Conservation (phyloP, 75 land plant species). For the Pseudotsuga menziesii region DNA sequence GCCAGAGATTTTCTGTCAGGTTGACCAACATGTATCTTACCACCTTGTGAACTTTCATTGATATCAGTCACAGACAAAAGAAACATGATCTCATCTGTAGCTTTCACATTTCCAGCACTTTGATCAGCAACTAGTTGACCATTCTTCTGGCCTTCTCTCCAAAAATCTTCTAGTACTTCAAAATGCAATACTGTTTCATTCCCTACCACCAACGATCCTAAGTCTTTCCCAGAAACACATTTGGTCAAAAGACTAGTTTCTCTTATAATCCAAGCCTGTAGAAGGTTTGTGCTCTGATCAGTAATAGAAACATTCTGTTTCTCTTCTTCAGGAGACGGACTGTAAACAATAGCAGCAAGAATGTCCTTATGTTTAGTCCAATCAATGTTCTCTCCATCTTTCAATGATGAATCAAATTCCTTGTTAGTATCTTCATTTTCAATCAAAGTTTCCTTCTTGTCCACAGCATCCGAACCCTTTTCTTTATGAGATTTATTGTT, state of each 20-base stretch:
- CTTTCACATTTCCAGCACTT: background rate
- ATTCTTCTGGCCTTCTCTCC: background rate
- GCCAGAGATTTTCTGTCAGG: conserved; percentile 12
- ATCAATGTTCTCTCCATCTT: conserved; percentile 14
- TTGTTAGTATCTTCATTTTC: conserved; percentile 2
- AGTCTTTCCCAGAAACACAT: conserved; percentile 10
- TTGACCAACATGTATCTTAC: conserved; percentile 20
- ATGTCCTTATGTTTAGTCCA: conserved; percentile 31
- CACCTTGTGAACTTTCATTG: conserved; percentile 13
- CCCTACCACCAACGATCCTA: conserved; percentile 32
- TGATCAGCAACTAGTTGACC: conserved; percentile 7
- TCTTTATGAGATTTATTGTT: conserved; percentile 20
- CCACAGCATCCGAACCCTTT: conserved; percentile 15
- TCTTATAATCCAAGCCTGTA: conserved; percentile 43
- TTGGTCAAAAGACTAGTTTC: conserved; percentile 32
- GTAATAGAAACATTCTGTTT: background rate
- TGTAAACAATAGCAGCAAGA: conserved; percentile 16
- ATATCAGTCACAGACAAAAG: conserved; percentile 20
- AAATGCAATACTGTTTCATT: conserved; percentile 48
- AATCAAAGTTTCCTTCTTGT: conserved; percentile 7
- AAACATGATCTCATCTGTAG: conserved; percentile 31
- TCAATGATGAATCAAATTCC: background rate
- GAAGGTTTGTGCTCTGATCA: conserved; percentile 16
- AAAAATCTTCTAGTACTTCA: conserved; percentile 18
- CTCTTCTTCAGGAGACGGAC: conserved; percentile 8